Evolutionary conservation across 108 stramenopile species (phyloP), one percentile per base, ranked within the genome.

Genomic region (Phaeodactylum tricornutum): DNA sequence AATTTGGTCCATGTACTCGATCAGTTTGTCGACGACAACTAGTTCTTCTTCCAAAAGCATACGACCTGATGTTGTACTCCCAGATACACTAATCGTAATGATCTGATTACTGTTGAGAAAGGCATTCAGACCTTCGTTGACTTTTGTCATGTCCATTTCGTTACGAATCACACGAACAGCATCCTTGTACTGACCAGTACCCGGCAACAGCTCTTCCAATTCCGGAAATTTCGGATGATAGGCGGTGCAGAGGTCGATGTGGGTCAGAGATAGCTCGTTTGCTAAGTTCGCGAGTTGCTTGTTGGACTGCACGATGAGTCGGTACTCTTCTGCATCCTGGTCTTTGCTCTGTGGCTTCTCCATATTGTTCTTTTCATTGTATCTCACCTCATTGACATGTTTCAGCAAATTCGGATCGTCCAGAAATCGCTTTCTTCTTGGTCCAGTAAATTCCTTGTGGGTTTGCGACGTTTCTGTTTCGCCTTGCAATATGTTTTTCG

Each of bases 41-140:
- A 95, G 58, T 57, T 84, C 91, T 5, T 47, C 58, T 23, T 67
- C 59, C 0, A 61, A 47, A 31, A 96, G 55, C 8, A 64, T 54
- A 14, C 77, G 51, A 3, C 87, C 89, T 6, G 71, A 67, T 5
- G 90, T 93, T 1, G 94, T 92, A 46, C 75, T 81, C 30, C 83
- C 89, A 0, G 94, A 84, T 8, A 98, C 92, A 23, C 81, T 76
- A 26, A 98, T 71, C 11, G 93, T 93, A 67, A 98, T 95, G 52
- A 96, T 84, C 44, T 89, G 75, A 53, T 85, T 92, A 21, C 57
- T 50, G 8, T 66, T 84, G 8, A 96, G 55, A 28, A 92, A 58
- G 22, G 61, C 63, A 46, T 79, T 74, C 25, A 92, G 58, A 17
- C 50, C 32, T 40, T 81, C 86, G 46, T 76, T 75, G 30, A 76